Base-by-base conservation (phyloP, 2,329 filamentous ascomycete species). In the Aspergillus sergii region DNA sequence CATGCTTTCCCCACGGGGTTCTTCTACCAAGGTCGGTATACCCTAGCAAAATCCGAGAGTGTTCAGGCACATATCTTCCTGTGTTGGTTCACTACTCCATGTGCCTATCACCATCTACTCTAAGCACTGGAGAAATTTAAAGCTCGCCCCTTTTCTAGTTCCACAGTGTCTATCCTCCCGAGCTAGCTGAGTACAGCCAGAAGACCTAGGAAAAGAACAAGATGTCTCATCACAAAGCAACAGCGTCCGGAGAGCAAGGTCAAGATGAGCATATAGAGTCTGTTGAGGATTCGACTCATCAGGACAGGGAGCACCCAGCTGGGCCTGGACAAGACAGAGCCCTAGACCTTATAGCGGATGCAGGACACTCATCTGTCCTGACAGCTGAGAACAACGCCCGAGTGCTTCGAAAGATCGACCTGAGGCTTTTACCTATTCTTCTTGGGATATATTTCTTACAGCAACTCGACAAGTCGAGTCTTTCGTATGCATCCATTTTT, bases 361-460 rank as follows among this genome's bases (percentile, higher is more conserved):
- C 78, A 3, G 82, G 79, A 10, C 76, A 81, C 50, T 77, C 77
- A 2, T 77, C 86, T 39, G 69, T 81, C 46, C 79, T 87, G 8
- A 84, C 84, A 0, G 76, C 82, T 0, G 82, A 81, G 56, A 85
- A 86, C 67, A 86, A 87, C 72, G 78, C 78, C 57, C 77, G 81
- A 46, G 80, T 86, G 7, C 74, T 86, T 45, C 78, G 80, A 32
- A 80, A 79, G 65, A 86, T 86, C 60, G 84, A 86, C 68, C 70
- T 82, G 28, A 73, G 79, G 57, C 79, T 87, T 26, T 74, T 86
- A 14, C 84, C 85, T 0, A 80, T 86, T 59, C 83, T 90, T 62
- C 78, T 89, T 12, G 80, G 81, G 8, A 85, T 88, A 23, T 90
- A 89, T 74, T 89, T 87, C 69, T 80, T 89, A 0, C 88, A 90